Evolutionary conservation across 345 rosid species (phyloP), one percentile per base, ranked within the genome.

Genomic region (Syzygium aqueum): DNA sequence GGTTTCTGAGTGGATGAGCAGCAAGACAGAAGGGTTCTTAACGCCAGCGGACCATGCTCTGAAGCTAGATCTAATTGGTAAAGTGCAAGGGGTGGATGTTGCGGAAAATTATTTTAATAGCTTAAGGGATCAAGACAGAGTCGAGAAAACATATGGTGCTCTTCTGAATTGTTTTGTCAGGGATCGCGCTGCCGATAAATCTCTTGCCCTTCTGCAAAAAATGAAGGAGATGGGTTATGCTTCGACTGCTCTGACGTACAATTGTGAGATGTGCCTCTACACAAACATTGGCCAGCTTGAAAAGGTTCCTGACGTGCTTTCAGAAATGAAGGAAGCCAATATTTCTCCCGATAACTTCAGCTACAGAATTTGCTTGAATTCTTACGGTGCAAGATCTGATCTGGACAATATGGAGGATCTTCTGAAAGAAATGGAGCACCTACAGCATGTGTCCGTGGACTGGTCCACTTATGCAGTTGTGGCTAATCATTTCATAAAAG

Each of bases 1-100:
- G 98, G 97, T 95, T 57, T 94, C 94, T 33, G 94, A 94, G 87
- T 96, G 99, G 99, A 95, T 95, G 96, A 90, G 91, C 77, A 89
- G 90, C 85, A 94, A 89, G 27, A 95, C 93, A 17, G 86, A 92
- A 43, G 93, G 93, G 87, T 65, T 89, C 11, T 93, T 95, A 87
- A 90, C 95, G 3, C 90, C 96, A 22, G 53, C 86, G 10, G 96
- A 95, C 51, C 96, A 91, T 85, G 99, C 99, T 9, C 94, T 96
- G 87, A 96, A 94, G 86, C 86, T 96, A 86, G 96, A 95, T 90
- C 92, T 96, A 88, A 92, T 96, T 21, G 98, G 97, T n/a, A 92
- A 92, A 90, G 97, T 93, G 57, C 91, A 85, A 51, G 98, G 96
- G 56, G 90, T 93, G 85, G 86, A 89, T n/a, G 87, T 93, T 25